Base-by-base conservation (phyloP, 768 basidiomycete species). In the Suillus fuscotomentosus region DNA sequence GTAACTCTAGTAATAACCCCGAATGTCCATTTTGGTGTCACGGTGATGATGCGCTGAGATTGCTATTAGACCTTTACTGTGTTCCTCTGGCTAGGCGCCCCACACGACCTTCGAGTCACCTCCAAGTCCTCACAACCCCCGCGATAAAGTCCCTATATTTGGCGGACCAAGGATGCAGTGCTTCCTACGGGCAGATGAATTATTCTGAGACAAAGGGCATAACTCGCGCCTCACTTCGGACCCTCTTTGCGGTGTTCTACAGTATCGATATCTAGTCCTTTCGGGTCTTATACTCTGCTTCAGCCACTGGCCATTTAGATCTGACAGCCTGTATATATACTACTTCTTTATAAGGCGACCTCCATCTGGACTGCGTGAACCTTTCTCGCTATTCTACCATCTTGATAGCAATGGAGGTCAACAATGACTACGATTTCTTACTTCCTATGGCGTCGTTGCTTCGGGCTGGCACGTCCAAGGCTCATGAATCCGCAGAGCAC, bases 401-500 rank as follows among this genome's bases (percentile, higher is more conserved):
- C 20, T 54, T 27, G 17, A 41, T 57, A 22, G 7, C 31, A 17
- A 61, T 60, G 60, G 34, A n/a, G 22, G 38, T 17, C n/a, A 39
- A 36, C 60, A 57, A 36, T 60, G 34, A 54, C 15, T 39, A 60
- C 54, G 75, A 78, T 68, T 65, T 69, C 57, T 68, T 73, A 5
- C 67, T 70, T 24, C 70, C 76, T 48, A 65, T 82, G 14, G 76
- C 82, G 15, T 71, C 71, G 15, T 74, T 84, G 36, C 72, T 84
- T 6, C 73, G 73, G 42, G 63, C 71, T 50, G 80, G 78, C n/a
- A 84, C 82, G 13, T 71, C 73, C 39, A 51, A 65, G 61, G 85
- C 85, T 9, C 91, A 91, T 71, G 83, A 86, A 62, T 73, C 77
- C 14, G 85, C 86, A 22, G 85, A 85, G 69, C 81, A 82, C 64